Percentiles rank a stretch among this genome's conserved stretches.
phyloP scores from a whole-genome alignment of 1,284 basidiomycete species.

The Xanthoconium separans region DNA sequence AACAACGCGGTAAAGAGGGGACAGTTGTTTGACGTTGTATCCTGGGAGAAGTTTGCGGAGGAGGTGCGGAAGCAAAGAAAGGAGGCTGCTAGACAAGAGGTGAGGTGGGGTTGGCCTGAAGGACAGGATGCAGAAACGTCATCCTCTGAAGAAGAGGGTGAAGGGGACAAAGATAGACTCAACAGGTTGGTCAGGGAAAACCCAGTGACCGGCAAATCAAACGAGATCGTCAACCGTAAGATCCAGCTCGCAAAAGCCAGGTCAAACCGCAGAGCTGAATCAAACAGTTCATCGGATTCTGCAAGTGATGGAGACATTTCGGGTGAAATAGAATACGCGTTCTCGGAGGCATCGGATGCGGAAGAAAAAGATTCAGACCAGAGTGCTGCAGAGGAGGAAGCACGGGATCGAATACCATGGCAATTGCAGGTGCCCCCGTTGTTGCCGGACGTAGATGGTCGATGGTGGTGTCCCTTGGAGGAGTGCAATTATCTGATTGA shows the following conservation, averaged over 20 bases:
- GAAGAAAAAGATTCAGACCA: conserved; percentile 38
- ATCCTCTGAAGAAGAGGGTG: conserved; percentile 6
- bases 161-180: neutral
- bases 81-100: conserved; percentile 23
- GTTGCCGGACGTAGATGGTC: conserved; percentile 35
- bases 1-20: conserved; percentile 36
- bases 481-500: conserved; percentile 25
- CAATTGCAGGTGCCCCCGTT: conserved; percentile 32
- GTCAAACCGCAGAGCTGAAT: conserved; percentile 14
- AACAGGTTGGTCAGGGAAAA: conserved; percentile 18
- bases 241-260: conserved; percentile 23
- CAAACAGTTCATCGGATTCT: conserved; percentile 18
- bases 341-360: conserved; percentile 45
- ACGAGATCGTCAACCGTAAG: conserved; percentile 20
- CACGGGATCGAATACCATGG: conserved; percentile 27
- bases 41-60: conserved; percentile 46
- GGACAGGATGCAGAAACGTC: conserved; percentile 12
- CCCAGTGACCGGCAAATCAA: conserved; percentile 31
- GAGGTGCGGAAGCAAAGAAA: conserved; percentile 32
- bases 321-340: conserved; percentile 40
- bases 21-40: conserved; percentile 38
- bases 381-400: conserved; percentile 5
- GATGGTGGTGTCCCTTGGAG: conserved; percentile 31
- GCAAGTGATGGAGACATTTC: conserved; percentile 27
- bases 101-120: conserved; percentile 29